Evolutionary conservation across 305 asterid genomes (phyloP).

Genomic region (Solanum hybrid): DNA sequence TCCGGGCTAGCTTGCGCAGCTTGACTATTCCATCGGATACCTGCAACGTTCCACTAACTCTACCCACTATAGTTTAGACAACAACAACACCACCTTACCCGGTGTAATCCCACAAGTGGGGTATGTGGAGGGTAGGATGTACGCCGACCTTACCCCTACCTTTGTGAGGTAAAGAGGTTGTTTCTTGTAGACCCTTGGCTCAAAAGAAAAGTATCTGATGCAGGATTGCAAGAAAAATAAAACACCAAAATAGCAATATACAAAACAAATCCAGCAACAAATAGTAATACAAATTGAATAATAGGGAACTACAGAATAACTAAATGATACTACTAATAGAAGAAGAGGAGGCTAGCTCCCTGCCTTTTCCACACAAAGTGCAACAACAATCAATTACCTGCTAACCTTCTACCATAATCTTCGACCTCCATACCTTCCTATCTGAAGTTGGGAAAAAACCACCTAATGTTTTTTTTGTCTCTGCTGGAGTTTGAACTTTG

Average conservation of each 20-base stretch:
- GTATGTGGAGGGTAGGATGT: not conserved
- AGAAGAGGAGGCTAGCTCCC: not conserved
- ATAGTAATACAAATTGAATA: not conserved
- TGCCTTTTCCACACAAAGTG: not conserved
- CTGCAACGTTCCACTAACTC: not conserved
- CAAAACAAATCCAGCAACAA: not conserved
- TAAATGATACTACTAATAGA: not conserved
- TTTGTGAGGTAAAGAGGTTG: not conserved
- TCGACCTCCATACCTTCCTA: not conserved
- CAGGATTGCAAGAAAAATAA: not conserved
- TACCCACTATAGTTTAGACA: not conserved
- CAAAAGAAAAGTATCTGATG: not conserved
- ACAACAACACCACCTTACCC: not conserved
- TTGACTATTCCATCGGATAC: not conserved
- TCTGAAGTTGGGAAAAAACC: too few species aligned
- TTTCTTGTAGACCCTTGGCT: not conserved
- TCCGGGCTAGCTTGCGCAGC: not conserved
- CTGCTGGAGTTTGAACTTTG: not conserved
- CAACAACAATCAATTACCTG: not conserved
- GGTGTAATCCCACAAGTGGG: not conserved
- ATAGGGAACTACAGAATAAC: not conserved
- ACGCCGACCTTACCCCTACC: not conserved
- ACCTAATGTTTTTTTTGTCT: not conserved
- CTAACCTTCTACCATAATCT: not conserved
- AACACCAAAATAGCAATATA: not conserved